A percentile compares a stretch with the other conserved stretches of the same genome.
phyloP scores from a whole-genome alignment of 169 alveolate species.

The Eimeria acervulina region DNA sequence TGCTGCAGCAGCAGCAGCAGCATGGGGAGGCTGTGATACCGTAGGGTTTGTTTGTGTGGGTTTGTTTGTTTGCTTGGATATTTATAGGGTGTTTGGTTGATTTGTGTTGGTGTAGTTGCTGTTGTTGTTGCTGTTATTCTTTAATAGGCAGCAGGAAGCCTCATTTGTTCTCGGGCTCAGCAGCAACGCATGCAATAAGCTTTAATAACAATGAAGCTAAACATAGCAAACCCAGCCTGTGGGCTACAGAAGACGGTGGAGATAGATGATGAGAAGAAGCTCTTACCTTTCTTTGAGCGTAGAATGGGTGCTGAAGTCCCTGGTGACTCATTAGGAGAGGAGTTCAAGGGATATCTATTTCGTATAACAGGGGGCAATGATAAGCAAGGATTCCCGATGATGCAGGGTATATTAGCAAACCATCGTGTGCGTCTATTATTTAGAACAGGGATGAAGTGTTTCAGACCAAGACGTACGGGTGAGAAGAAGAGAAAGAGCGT shows the following conservation, averaged over 20 bases:
- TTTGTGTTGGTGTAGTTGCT: too few relatives aligned
- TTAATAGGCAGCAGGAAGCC: too few relatives aligned
- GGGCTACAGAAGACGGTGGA: constrained; percentile 98
- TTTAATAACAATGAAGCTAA: constrained; percentile 77
- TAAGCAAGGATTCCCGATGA: constrained; percentile 99
- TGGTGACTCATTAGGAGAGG: constrained; percentile 99
- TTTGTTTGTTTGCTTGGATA: too few relatives aligned
- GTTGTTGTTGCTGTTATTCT: too few relatives aligned
- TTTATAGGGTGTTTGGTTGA: too few relatives aligned
- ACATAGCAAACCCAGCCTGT: constrained; percentile 86
- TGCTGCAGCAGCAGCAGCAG: too few relatives aligned
- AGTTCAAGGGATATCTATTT: constrained; percentile 98
- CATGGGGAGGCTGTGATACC: too few relatives aligned
- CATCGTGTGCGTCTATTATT: constrained; percentile 94
- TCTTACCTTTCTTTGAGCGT: constrained; percentile 98
- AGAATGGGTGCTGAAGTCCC: constrained; percentile 99
- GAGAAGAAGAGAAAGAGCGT: constrained; percentile 99
- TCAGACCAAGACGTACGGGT: constrained; percentile 99
- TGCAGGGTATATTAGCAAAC: constrained; percentile 98
- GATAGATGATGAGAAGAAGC: constrained; percentile 99
- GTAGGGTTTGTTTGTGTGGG: too few relatives aligned
- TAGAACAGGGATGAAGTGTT: constrained; percentile 94
- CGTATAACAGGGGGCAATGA: constrained; percentile 98
- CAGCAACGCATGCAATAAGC: background rate
- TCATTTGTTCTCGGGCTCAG: too few relatives aligned